Conservation (phyloP, 305 asterid genomes). For the Ajuga reptans region DNA sequence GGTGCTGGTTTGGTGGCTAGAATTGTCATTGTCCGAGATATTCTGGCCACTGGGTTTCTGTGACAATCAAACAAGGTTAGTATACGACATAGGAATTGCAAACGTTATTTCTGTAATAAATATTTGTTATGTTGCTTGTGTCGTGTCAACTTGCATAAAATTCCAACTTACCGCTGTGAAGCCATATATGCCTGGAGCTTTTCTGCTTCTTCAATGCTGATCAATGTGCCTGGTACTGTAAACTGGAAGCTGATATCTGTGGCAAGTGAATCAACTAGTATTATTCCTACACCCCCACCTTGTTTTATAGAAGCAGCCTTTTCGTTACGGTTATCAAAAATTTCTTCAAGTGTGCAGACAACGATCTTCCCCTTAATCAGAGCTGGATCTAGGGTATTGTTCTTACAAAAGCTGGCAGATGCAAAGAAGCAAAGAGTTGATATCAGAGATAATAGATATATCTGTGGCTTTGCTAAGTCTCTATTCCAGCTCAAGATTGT, state of each 20-base stretch:
- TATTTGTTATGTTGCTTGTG: background rate
- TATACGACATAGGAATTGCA: background rate
- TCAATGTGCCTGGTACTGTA: slow-evolving; percentile 32
- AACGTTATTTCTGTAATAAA: slow-evolving; percentile 6
- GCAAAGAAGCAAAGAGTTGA: slow-evolving; percentile 10
- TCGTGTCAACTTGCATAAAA: slow-evolving; percentile 1
- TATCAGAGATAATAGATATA: background rate
- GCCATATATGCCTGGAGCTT: slow-evolving; percentile 38
- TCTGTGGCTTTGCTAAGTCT: background rate
- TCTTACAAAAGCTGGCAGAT: slow-evolving; percentile 43
- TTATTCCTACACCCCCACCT: slow-evolving; percentile 45
- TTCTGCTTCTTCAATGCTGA: slow-evolving; percentile 34
- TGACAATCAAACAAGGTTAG: background rate
- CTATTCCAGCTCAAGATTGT: background rate
- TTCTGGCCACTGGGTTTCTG: slow-evolving; percentile 50
- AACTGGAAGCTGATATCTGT: slow-evolving; percentile 34
- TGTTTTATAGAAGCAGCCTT: slow-evolving; percentile 28
- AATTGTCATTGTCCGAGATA: slow-evolving; percentile 33
- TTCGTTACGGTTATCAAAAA: slow-evolving; percentile 23
- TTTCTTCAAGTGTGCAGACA: slow-evolving; percentile 31
- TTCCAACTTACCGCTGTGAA: slow-evolving; percentile 32
- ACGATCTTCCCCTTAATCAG: slow-evolving; percentile 47
- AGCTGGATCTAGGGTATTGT: slow-evolving; percentile 38
- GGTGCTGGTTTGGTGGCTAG: slow-evolving; percentile 40
- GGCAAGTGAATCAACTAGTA: slow-evolving; percentile 36